Percentiles rank a stretch among this genome's conserved stretches.
Evolutionary conservation across 2,329 filamentous ascomycete species (phyloP).

Genomic region (Chaetomiaceae sp.): DNA sequence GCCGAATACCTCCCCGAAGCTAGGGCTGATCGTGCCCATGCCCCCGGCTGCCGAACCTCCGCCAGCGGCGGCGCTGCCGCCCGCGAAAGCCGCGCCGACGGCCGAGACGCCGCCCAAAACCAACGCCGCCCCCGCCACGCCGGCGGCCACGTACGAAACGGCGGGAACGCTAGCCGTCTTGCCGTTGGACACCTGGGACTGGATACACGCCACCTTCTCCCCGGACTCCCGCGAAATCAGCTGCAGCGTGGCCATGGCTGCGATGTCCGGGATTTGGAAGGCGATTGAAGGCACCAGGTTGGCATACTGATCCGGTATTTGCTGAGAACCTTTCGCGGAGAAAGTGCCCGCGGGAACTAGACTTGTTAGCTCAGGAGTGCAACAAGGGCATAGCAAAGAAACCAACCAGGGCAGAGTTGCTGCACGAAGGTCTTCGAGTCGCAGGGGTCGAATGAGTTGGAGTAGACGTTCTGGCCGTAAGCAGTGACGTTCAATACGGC

Average conservation of each 20-base stretch:
- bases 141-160: slow-evolving; percentile 77
- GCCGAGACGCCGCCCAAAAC: slow-evolving; percentile 67
- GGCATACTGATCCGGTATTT: slow-evolving; percentile 65
- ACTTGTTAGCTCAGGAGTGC: slow-evolving; percentile 9
- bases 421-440: slow-evolving; percentile 57
- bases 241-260: slow-evolving; percentile 74
- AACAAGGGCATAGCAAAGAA: not conserved
- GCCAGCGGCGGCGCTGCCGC: slow-evolving; percentile 45
- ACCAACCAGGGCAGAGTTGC: slow-evolving; percentile 73
- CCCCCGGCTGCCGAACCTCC: slow-evolving; percentile 43
- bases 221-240: slow-evolving; percentile 57
- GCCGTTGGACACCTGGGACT: slow-evolving; percentile 77
- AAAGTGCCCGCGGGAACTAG: slow-evolving; percentile 70
- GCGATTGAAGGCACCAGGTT: slow-evolving; percentile 78
- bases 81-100: slow-evolving; percentile 52
- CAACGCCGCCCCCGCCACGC: slow-evolving; percentile 78
- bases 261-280: slow-evolving; percentile 84
- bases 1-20: slow-evolving; percentile 75
- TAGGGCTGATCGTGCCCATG: slow-evolving; percentile 64
- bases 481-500: slow-evolving; percentile 71
- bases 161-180: slow-evolving; percentile 70
- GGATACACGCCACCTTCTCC: slow-evolving; percentile 70
- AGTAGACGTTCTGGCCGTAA: slow-evolving; percentile 77
- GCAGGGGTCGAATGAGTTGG: slow-evolving; percentile 79
- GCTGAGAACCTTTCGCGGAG: slow-evolving; percentile 62